Evolutionary conservation across 768 basidiomycete species (phyloP).

Genomic region (Calocybe cyanea): DNA sequence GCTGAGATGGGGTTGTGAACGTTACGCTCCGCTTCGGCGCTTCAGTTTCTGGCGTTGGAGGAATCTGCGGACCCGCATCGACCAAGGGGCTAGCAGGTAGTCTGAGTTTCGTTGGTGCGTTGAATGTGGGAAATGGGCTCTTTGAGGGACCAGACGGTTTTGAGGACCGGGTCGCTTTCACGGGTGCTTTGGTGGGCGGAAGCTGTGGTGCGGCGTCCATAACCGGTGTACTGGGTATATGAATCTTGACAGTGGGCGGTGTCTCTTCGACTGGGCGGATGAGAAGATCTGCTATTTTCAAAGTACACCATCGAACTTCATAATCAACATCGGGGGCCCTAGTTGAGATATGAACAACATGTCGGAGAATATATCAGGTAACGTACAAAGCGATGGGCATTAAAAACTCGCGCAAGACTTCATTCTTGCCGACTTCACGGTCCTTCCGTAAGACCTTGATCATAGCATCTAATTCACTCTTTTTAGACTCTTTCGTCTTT

Average conservation of each 20-base stretch:
- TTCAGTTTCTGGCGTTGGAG: constrained; percentile 29
- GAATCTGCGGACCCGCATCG: constrained; percentile 21
- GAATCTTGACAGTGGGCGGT: constrained; percentile 82
- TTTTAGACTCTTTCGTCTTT: constrained; percentile 71
- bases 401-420: constrained; percentile 72
- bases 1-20: constrained; percentile 30
- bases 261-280: constrained; percentile 81
- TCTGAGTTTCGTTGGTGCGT: constrained; percentile 55
- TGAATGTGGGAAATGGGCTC: constrained; percentile 35
- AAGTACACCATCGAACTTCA: constrained; percentile 86
- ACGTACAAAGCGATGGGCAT: constrained; percentile 79
- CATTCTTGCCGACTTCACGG: constrained; percentile 77
- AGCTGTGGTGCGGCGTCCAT: constrained; percentile 54
- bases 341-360: not conserved
- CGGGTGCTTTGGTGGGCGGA: constrained; percentile 47
- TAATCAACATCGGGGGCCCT: constrained; percentile 78
- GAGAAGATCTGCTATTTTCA: constrained; percentile 89
- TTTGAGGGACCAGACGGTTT: constrained; percentile 38
- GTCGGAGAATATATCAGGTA: constrained; percentile 19
- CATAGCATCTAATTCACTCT: constrained; percentile 79
- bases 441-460: constrained; percentile 88
- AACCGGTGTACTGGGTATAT: constrained; percentile 71
- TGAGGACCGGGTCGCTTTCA: constrained; percentile 36
- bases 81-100: constrained; percentile 37
- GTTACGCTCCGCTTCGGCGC: constrained; percentile 30